Evolutionary conservation across 108 stramenopile species (phyloP).

Genomic region (Skeletonema menzelii): DNA sequence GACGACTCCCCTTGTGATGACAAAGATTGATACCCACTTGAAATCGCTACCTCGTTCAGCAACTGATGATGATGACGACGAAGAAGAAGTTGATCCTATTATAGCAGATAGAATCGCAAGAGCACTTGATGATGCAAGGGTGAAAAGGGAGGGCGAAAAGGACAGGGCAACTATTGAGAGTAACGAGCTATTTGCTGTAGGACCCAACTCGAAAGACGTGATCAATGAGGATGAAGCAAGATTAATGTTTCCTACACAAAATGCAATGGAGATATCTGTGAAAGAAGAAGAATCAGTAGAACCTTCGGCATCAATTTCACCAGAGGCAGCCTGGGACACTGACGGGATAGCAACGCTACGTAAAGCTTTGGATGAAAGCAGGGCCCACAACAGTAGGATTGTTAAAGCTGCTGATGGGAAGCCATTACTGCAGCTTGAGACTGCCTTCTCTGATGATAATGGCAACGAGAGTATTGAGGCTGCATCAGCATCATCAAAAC

Average conservation of each 20-base stretch:
- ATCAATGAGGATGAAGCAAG: background rate
- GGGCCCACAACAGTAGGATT: background rate
- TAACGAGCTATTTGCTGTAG: background rate
- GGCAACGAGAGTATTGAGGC: constrained; percentile 4
- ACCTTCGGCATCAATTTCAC: background rate
- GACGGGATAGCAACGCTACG: background rate
- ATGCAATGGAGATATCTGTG: background rate
- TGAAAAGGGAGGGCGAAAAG: background rate
- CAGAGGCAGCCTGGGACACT: background rate
- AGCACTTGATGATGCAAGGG: constrained; percentile 3
- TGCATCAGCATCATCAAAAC: constrained; percentile 13
- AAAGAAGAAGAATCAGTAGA: background rate
- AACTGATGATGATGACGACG: background rate
- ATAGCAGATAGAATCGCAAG: background rate
- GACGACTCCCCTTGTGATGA: background rate
- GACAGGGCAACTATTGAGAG: background rate
- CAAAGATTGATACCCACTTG: background rate
- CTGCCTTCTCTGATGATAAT: constrained; percentile 4
- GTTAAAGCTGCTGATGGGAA: background rate
- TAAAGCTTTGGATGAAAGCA: background rate
- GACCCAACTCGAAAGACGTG: background rate
- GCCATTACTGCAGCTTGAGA: constrained; percentile 24
- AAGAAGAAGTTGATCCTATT: background rate
- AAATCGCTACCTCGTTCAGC: background rate
- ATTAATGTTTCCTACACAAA: background rate